phyloP scores from a whole-genome alignment of 2,329 filamentous ascomycete genomes.

The Ciborinia camelliae region DNA sequence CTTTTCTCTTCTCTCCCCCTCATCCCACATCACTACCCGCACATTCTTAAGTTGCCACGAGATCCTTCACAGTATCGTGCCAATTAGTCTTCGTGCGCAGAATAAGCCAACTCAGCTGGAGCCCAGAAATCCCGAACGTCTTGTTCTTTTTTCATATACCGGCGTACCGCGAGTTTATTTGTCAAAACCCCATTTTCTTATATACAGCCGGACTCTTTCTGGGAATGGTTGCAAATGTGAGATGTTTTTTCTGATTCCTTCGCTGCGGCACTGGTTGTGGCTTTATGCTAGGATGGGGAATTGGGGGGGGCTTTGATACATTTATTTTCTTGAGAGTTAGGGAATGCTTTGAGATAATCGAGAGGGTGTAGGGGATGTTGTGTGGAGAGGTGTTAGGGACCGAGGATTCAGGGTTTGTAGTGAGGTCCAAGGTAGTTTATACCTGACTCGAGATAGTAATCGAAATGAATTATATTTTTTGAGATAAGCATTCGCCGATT shows the following conservation, averaged over 20 bases:
- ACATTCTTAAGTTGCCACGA: conserved; percentile 98
- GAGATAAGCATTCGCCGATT: no score
- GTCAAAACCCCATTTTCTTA: conserved; percentile 28
- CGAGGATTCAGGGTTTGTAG: neutral
- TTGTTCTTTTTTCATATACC: conserved; percentile 37
- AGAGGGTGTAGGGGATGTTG: neutral
- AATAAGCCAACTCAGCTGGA: conserved; percentile 43
- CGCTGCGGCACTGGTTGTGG: conserved; percentile 15
- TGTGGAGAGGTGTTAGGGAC: neutral
- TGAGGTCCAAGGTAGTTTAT: neutral
- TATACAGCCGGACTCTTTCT: conserved; percentile 18
- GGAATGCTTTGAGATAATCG: neutral
- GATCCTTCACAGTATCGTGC: conserved; percentile 72
- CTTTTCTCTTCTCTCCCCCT: neutral
- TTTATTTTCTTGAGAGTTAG: neutral
- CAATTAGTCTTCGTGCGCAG: conserved; percentile 97
- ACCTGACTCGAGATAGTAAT: no score
- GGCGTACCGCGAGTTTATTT: conserved; percentile 30
- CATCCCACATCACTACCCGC: conserved; percentile 42
- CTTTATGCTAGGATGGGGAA: conserved; percentile 13
- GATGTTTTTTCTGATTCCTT: conserved; percentile 18
- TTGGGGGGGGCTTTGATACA: conserved; percentile 10
- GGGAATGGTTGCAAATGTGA: conserved; percentile 17
- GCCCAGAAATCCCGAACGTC: conserved; percentile 38
- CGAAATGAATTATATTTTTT: neutral